Conservation (phyloP, 208 protist genomes). For the Jaenimonas drosophilae region DNA sequence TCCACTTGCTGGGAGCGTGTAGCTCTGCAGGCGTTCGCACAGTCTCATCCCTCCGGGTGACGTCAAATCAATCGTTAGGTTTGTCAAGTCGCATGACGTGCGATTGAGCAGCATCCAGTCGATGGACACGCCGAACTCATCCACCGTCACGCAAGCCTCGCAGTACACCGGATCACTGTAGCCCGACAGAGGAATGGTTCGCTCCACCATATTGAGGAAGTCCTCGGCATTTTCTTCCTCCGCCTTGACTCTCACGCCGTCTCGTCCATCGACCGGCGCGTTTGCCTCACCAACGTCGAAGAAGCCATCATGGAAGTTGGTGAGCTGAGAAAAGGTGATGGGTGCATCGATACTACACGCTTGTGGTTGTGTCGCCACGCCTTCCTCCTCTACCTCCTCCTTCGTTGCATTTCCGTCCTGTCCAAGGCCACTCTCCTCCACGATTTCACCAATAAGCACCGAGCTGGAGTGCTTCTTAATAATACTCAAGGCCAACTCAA, state of each 20-base stretch:
- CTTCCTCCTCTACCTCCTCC: constrained; percentile 27
- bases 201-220: constrained; percentile 66
- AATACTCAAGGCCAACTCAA: constrained; percentile 70
- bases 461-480: constrained; percentile 25
- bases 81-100: constrained; percentile 89
- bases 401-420: background rate
- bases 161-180: constrained; percentile 96
- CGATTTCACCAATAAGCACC: constrained; percentile 40
- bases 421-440: constrained; percentile 48
- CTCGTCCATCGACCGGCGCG: constrained; percentile 1
- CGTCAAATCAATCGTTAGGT: constrained; percentile 94
- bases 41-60: constrained; percentile 97
- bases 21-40: constrained; percentile 92
- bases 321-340: constrained; percentile 72
- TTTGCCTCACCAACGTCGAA: constrained; percentile 1
- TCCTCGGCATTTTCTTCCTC: constrained; percentile 26
- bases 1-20: constrained; percentile 87
- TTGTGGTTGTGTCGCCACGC: background rate
- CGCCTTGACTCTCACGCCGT: constrained; percentile 12
- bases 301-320: constrained; percentile 3
- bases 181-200: constrained; percentile 93
- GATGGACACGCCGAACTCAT: constrained; percentile 97
- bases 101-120: constrained; percentile 93
- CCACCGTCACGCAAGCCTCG: constrained; percentile 95
- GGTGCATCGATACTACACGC: constrained; percentile 53